Percentiles rank a stretch among this genome's conserved stretches.
These are phyloP conservation scores for Gamarada debralockiae DNA, from an alignment of 495 filamentous ascomycete species.

Conservation along the genomic window DNA sequence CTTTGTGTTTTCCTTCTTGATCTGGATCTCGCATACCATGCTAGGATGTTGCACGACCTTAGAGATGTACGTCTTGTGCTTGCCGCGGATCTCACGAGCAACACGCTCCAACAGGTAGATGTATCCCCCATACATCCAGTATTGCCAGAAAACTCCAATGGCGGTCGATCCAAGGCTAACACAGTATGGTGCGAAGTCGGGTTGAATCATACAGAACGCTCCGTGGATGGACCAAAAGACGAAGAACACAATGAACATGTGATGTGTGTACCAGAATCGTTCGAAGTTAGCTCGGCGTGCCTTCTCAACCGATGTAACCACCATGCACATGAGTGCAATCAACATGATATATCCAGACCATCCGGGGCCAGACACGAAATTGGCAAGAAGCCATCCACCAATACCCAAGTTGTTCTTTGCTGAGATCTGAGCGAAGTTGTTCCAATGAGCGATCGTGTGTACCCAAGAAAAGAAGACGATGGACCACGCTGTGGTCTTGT, in stretches of 20 bases:
- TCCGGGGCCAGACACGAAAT: constrained; percentile 69
- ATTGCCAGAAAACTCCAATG: constrained; percentile 76
- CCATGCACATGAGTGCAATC: constrained; percentile 62
- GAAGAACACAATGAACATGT: constrained; percentile 76
- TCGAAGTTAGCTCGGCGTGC: constrained; percentile 68
- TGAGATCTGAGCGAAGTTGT: constrained; percentile 72
- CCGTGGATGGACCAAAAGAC: constrained; percentile 80
- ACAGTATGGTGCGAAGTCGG: constrained; percentile 68
- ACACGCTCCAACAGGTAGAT: constrained; percentile 68
- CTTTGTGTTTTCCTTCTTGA: constrained; percentile 77
- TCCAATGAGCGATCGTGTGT: constrained; percentile 77
- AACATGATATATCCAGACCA: constrained; percentile 81
- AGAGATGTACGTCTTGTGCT: constrained; percentile 73
- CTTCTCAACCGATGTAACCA: constrained; percentile 65
- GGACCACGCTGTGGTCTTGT: constrained; percentile 75
- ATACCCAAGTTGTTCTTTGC: constrained; percentile 67
- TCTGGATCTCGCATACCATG: constrained; percentile 80
- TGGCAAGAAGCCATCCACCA: constrained; percentile 64
- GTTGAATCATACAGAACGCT: constrained; percentile 77
- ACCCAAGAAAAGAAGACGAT: constrained; percentile 80
- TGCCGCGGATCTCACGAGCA: constrained; percentile 64
- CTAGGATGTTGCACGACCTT: constrained; percentile 82
- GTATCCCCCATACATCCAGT: constrained; percentile 73
- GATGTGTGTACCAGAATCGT: constrained; percentile 78
- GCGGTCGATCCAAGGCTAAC: constrained; percentile 52